Percentiles rank a stretch among this genome's conserved stretches.
Conservation (phyloP, 192 early-diverging fungal species). For the Chytriomyces sp. region DNA sequence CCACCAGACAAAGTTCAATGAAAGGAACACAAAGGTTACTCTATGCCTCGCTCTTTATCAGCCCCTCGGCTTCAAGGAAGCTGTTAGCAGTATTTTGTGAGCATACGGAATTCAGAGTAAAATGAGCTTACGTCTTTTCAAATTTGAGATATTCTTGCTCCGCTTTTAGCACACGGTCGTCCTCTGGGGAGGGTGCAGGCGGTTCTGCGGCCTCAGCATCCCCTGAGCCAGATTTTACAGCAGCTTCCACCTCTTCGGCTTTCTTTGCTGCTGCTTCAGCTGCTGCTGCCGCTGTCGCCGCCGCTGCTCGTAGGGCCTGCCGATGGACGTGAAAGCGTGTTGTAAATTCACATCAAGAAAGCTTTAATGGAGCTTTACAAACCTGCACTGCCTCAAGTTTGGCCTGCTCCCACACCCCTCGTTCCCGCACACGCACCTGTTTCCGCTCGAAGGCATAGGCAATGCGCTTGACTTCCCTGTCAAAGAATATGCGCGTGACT, state of each 20-base stretch:
- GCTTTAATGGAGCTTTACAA: not conserved
- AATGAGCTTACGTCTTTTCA: slow-evolving; percentile 39
- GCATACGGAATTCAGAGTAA: too few species aligned
- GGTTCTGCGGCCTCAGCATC: slow-evolving; percentile 2
- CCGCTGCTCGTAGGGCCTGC: slow-evolving; percentile 16
- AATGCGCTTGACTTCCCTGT: slow-evolving; percentile 55
- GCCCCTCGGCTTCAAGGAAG: slow-evolving; percentile 19
- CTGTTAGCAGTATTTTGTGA: slow-evolving; percentile 1
- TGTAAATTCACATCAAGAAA: not conserved
- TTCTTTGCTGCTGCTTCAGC: slow-evolving; percentile 9
- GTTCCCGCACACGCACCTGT: slow-evolving; percentile 43
- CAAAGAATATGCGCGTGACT: slow-evolving; percentile 52
- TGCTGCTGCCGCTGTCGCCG: not conserved
- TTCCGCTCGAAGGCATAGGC: slow-evolving; percentile 47
- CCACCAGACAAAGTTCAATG: too few species aligned
- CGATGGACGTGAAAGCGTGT: not conserved
- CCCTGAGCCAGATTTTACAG: slow-evolving; percentile 7
- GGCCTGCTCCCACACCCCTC: slow-evolving; percentile 45
- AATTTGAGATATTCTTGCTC: slow-evolving; percentile 46
- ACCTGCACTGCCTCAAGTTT: slow-evolving; percentile 45
- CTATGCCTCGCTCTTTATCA: not conserved
- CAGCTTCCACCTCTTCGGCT: not conserved
- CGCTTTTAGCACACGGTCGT: slow-evolving; percentile 39
- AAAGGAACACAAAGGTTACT: too few species aligned
- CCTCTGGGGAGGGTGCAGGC: not conserved